Base-by-base conservation (phyloP, 352 stramenopile species). In the Lagenidium giganteum region DNA sequence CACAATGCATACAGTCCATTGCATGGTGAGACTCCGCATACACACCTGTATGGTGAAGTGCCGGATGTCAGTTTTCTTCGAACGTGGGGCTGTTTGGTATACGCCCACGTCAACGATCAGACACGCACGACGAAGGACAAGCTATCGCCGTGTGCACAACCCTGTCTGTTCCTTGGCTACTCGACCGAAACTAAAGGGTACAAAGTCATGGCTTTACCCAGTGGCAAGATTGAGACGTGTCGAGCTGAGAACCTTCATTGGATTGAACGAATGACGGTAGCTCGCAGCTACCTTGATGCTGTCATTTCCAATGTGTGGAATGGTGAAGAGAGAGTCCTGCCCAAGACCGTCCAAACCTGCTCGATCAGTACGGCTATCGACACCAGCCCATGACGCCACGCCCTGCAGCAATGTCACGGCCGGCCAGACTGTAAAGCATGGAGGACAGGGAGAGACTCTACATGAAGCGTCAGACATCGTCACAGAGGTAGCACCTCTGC, bases 1-100 rank as follows among this genome's bases (percentile, higher is more conserved):
- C 18, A 52, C 44, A 59, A 62, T 18, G 16, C 52, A 0, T 55
- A 66, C 25, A 52, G 23, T 28, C 47, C 43, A 0, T n/a, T 54
- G 1, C 8, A 41, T n/a, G 40, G 35, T 1, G 42, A 25, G 4
- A 61, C 51, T 1, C 57, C 51, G 3, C 34, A 58, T 22, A 33
- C 61, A 17, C 13, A 18, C 0, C 30, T 61, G 2, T 54, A 33
- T 18, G 29, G 47, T 0, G 36, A 9, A 8, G 14, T 43, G 11
- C 51, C 51, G 0, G 39, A 51, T 8, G 42, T 67, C 3, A 29
- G 35, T 27, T 32, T 26, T 16, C 22, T 45, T 5, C 45, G 45
- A 3, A 46, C 45, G 14, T 53, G 45, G 34, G 51, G 57, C 1
- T 67, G 51, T 18, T 6, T 62, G 3, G 43, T 45, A 9, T 46